Evolutionary conservation across 768 basidiomycete genomes (phyloP).

Genomic region (Tricholoma bakamatsutake): DNA sequence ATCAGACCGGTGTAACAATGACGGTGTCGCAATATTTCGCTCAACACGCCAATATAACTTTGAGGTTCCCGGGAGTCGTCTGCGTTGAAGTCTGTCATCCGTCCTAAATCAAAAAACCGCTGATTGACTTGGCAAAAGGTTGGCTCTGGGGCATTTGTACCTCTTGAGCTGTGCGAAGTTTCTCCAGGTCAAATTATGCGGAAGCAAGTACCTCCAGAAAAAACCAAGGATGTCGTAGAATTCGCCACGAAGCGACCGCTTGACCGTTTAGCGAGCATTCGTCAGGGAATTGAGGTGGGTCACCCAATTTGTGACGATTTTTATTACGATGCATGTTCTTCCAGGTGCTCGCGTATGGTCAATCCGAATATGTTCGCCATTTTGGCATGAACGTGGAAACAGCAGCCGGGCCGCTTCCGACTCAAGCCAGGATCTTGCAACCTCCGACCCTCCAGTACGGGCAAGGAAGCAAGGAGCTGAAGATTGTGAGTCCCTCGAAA

Average conservation of each 20-base stretch:
- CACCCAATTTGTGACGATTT: background rate
- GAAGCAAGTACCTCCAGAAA: conserved; percentile 64
- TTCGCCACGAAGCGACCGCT: conserved; percentile 63
- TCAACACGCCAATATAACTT: conserved; percentile 18
- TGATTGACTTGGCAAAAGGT: conserved; percentile 33
- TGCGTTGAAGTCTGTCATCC: conserved; percentile 46
- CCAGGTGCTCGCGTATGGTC: conserved; percentile 57
- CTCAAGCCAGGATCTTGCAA: conserved; percentile 51
- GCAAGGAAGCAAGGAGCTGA: conserved; percentile 39
- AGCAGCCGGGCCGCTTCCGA: conserved; percentile 38
- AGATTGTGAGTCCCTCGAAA: conserved; percentile 34
- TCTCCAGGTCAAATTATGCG: conserved; percentile 64
- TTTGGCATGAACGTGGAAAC: conserved; percentile 62
- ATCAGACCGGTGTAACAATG: conserved; percentile 30
- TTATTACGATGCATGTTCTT: background rate
- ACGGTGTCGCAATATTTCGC: conserved; percentile 18
- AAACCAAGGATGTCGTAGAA: conserved; percentile 53
- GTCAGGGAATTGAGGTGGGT: conserved; percentile 11
- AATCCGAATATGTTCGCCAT: conserved; percentile 63
- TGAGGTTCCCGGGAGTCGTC: conserved; percentile 41
- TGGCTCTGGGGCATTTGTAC: conserved; percentile 54
- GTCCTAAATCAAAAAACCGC: background rate
- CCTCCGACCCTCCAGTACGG: conserved; percentile 68
- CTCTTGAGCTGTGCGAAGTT: conserved; percentile 62
- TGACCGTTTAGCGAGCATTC: conserved; percentile 52